Evolutionary conservation across 2,329 filamentous ascomycete species (phyloP).

Genomic region (Xylaria hypoxylon): DNA sequence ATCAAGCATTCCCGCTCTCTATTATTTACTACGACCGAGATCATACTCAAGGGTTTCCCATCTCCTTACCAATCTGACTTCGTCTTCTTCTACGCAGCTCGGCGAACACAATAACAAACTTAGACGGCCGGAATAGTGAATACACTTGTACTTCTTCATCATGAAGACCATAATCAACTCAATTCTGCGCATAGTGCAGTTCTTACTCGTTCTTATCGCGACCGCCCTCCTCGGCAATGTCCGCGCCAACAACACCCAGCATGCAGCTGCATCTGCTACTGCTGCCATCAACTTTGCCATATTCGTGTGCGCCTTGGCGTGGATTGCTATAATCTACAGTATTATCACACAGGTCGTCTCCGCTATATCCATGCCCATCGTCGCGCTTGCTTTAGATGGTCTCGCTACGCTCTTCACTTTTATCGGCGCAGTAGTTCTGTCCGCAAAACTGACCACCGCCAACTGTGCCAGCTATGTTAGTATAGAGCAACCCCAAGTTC

Average conservation of each 20-base stretch:
- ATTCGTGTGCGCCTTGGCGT: constrained; percentile 75
- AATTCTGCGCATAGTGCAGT: constrained; percentile 61
- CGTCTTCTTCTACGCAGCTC: not conserved
- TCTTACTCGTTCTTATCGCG: constrained; percentile 64
- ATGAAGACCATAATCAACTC: constrained; percentile 56
- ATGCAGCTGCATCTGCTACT: constrained; percentile 56
- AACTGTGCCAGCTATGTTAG: constrained; percentile 73
- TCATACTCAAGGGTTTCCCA: not conserved
- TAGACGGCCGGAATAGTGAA: constrained; percentile 2
- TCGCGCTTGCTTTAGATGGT: constrained; percentile 44
- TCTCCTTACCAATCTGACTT: constrained; percentile 1
- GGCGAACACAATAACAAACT: not conserved
- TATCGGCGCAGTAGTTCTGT: constrained; percentile 75
- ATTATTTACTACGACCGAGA: constrained; percentile 14
- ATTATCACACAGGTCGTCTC: constrained; percentile 45
- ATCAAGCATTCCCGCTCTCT: not conserved
- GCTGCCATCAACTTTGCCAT: constrained; percentile 73
- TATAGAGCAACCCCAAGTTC: constrained; percentile 28
- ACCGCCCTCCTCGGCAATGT: constrained; percentile 70
- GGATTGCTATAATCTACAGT: constrained; percentile 69
- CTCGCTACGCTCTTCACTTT: constrained; percentile 75
- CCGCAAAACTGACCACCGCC: constrained; percentile 74
- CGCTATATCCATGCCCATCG: constrained; percentile 44
- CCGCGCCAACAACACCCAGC: constrained; percentile 61
- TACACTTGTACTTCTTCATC: constrained; percentile 1